These are phyloP conservation scores for Monascus purpureus DNA, from an alignment of 495 filamentous ascomycete genomes.

Conservation along the genomic window DNA sequence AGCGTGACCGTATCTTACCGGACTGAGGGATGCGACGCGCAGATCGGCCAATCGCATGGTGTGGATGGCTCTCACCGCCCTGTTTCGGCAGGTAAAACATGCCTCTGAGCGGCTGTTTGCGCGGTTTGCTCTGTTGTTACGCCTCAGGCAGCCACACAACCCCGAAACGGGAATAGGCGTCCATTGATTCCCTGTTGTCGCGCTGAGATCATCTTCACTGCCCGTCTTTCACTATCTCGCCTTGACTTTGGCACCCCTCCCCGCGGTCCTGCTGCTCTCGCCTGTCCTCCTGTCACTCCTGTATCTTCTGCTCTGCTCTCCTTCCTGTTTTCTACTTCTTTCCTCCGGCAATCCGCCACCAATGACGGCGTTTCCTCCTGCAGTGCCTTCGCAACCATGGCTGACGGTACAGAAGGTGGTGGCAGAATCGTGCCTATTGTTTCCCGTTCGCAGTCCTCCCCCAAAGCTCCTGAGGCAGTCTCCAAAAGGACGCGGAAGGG, in stretches of 20 bases:
- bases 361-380: constrained; percentile 26
- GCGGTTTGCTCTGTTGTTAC: too few relatives aligned
- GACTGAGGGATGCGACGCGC: not conserved
- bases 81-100: too few relatives aligned
- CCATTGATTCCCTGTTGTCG: too few relatives aligned
- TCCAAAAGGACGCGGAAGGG: too few relatives aligned
- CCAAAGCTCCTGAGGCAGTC: constrained; percentile 7
- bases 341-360: constrained; percentile 11
- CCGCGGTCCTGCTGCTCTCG: not conserved
- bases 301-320: too few relatives aligned
- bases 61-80: constrained; percentile 1
- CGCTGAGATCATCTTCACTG: too few relatives aligned
- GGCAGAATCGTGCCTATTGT: constrained; percentile 38
- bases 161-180: too few relatives aligned
- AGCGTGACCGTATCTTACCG: not conserved
- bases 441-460: constrained; percentile 15
- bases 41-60: too few relatives aligned
- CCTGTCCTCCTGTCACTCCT: not conserved
- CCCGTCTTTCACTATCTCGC: too few relatives aligned
- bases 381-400: constrained; percentile 26
- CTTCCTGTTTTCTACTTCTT: constrained; percentile 6
- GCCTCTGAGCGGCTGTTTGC: too few relatives aligned
- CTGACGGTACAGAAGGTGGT: constrained; percentile 25
- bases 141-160: too few relatives aligned
- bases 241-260: not conserved